Percentiles rank a stretch among this genome's conserved stretches.
These are phyloP conservation scores for Setomelanomma holmii DNA, from an alignment of 2,329 filamentous ascomycete species.

Conservation along the genomic window DNA sequence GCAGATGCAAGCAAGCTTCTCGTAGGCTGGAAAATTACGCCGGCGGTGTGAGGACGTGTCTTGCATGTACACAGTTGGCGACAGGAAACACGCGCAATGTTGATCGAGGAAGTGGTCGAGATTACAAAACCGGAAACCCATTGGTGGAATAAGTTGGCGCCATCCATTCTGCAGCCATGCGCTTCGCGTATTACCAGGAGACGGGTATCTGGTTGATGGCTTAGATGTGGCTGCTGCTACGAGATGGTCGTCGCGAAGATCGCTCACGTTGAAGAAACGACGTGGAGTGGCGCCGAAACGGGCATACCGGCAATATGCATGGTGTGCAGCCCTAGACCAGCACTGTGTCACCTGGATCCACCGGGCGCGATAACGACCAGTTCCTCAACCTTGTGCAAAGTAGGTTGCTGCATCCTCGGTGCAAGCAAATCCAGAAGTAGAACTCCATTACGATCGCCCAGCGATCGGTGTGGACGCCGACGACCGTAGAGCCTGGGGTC, in stretches of 20 bases:
- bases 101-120: too few species aligned
- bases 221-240: neutral
- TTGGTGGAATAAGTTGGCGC: neutral
- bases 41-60: too few species aligned
- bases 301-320: slow-evolving; percentile 23
- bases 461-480: too few species aligned
- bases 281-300: slow-evolving; percentile 11
- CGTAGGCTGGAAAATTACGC: too few species aligned
- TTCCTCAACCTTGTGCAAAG: slow-evolving; percentile 2
- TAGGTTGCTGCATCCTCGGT: neutral
- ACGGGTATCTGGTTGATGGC: slow-evolving; percentile 1
- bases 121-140: neutral
- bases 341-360: slow-evolving; percentile 2
- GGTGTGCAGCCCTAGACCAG: slow-evolving; percentile 14
- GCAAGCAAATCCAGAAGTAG: neutral
- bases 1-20: too few species aligned
- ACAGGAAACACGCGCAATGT: too few species aligned
- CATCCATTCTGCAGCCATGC: neutral
- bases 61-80: too few species aligned
- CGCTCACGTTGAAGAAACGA: slow-evolving; percentile 15
- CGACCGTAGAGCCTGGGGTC: neutral
- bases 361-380: neutral
- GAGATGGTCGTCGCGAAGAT: neutral
- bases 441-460: neutral
- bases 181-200: neutral